Evolutionary conservation across 2,329 filamentous ascomycete species (phyloP).

Genomic region (Fusarium sp.): DNA sequence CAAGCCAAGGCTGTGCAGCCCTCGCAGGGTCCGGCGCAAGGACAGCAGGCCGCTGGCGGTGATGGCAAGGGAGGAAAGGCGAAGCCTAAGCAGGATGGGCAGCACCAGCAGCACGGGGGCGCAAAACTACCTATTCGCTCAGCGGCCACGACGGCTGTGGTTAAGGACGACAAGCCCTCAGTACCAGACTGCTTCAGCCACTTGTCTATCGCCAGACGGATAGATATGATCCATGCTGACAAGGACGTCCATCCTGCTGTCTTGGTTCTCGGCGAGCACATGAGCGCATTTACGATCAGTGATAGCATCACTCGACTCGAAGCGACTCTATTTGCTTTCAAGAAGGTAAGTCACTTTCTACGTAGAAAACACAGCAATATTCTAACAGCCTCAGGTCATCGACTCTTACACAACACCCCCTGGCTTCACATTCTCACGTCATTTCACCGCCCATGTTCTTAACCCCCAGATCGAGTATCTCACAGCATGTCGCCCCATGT

Average conservation of each 20-base stretch:
- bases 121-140: conserved; percentile 53
- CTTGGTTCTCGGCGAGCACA: conserved; percentile 86
- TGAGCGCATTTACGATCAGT: conserved; percentile 87
- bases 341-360: conserved; percentile 68
- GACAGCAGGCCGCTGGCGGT: conserved; percentile 51
- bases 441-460: conserved; percentile 90
- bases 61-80: conserved; percentile 62
- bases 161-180: conserved; percentile 69
- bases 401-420: conserved; percentile 91
- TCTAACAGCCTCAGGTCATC: conserved; percentile 73
- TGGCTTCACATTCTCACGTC: conserved; percentile 85
- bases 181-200: conserved; percentile 83
- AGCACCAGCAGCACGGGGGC: conserved; percentile 49
- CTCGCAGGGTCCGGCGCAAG: conserved; percentile 56
- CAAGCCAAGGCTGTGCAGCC: conserved; percentile 71
- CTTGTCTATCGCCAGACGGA: conserved; percentile 75
- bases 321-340: conserved; percentile 89
- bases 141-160: conserved; percentile 52
- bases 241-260: conserved; percentile 88
- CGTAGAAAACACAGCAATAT: background rate
- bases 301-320: conserved; percentile 91
- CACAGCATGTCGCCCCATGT: conserved; percentile 92
- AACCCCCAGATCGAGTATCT: conserved; percentile 97
- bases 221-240: conserved; percentile 70
- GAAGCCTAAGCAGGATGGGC: conserved; percentile 62